These are phyloP conservation scores for Crithidia expoeki DNA, from an alignment of 208 protist genomes.

Conservation along the genomic window DNA sequence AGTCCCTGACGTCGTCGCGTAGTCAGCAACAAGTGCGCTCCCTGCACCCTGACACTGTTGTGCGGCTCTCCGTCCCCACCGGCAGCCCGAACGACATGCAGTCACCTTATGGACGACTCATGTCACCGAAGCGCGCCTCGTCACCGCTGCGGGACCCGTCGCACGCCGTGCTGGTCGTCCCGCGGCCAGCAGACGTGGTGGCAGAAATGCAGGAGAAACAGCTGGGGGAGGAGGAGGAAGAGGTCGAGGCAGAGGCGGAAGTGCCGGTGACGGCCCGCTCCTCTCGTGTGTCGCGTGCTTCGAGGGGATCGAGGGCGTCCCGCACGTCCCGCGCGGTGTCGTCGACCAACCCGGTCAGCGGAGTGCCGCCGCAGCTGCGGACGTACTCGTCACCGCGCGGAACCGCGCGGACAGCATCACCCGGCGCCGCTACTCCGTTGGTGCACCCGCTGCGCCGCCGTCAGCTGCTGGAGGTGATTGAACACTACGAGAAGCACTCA, in stretches of 20 bases:
- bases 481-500: conserved; percentile 33
- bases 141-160: conserved; percentile 19
- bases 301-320: conserved; percentile 1
- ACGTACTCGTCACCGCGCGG: conserved; percentile 34
- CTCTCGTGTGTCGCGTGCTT: conserved; percentile 4
- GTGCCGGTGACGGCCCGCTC: conserved; percentile 5
- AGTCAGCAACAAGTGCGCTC: conserved; percentile 11
- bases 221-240: not conserved
- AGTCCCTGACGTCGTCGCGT: conserved; percentile 4
- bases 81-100: conserved; percentile 25
- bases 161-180: conserved; percentile 21
- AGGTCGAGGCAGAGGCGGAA: not conserved
- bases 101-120: conserved; percentile 32
- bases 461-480: conserved; percentile 46
- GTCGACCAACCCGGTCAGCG: not conserved
- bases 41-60: conserved; percentile 33
- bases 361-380: conserved; percentile 25
- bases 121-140: conserved; percentile 16
- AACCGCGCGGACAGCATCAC: not conserved
- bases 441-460: conserved; percentile 26
- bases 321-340: not conserved
- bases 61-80: conserved; percentile 1
- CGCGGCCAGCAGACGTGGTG: conserved; percentile 1
- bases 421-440: not conserved
- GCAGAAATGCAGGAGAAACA: conserved; percentile 2